Conservation (phyloP, 1,284 basidiomycete species). For the Ganoderma lucidum region DNA sequence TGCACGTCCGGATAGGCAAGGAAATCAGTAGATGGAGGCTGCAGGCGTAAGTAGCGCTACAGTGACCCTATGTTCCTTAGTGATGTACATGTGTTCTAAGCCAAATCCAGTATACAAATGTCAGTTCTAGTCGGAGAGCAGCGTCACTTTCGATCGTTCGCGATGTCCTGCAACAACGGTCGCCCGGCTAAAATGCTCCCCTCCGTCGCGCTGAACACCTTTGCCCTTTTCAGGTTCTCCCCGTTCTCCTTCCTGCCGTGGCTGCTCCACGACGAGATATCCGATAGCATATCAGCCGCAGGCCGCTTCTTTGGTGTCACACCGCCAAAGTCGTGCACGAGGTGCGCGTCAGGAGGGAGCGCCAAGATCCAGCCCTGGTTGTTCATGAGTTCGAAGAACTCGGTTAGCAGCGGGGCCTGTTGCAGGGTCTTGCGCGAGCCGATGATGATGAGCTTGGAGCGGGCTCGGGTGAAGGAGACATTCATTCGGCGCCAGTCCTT, state of each 20-base stretch:
- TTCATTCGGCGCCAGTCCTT: slow-evolving; percentile 97
- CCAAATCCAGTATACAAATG: not conserved
- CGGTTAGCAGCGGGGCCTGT: slow-evolving; percentile 64
- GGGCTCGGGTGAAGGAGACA: slow-evolving; percentile 95
- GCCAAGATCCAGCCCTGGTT: slow-evolving; percentile 72
- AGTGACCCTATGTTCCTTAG: not conserved
- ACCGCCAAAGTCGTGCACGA: slow-evolving; percentile 48
- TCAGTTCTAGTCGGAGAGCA: not conserved
- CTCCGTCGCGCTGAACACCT: slow-evolving; percentile 43
- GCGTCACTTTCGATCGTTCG: slow-evolving; percentile 47
- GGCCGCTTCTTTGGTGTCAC: slow-evolving; percentile 32
- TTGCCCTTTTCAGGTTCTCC: slow-evolving; percentile 39
- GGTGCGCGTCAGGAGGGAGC: slow-evolving; percentile 63
- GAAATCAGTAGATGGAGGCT: slow-evolving; percentile 57
- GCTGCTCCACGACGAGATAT: not conserved
- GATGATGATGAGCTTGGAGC: slow-evolving; percentile 89
- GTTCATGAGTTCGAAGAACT: slow-evolving; percentile 83
- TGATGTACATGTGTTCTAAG: slow-evolving; percentile 1
- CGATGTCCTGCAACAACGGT: slow-evolving; percentile 64
- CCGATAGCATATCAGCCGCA: slow-evolving; percentile 24
- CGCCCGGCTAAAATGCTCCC: slow-evolving; percentile 59
- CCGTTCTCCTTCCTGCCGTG: not conserved
- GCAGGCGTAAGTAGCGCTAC: not conserved
- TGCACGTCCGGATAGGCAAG: slow-evolving; percentile 74
- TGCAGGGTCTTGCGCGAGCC: slow-evolving; percentile 83